These are phyloP conservation scores for Claviceps capensis DNA, from an alignment of 2,329 filamentous ascomycete genomes.

Conservation along the genomic window DNA sequence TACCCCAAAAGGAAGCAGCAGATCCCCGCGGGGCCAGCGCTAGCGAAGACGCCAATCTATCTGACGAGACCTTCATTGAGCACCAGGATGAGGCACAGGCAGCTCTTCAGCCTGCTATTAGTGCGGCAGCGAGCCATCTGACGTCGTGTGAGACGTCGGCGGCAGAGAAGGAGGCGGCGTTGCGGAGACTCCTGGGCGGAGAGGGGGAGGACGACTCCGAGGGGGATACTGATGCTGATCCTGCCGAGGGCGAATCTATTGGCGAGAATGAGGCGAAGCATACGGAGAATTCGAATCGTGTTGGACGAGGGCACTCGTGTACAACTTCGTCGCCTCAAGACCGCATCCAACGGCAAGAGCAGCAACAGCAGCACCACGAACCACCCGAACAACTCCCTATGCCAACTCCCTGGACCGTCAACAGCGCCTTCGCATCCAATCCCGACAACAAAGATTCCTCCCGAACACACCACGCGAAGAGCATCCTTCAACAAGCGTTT, in stretches of 20 bases:
- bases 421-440: conserved; percentile 7
- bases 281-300: too few relatives aligned
- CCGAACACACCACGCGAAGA: conserved; percentile 14
- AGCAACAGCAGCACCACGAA: background rate
- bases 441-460: conserved; percentile 8
- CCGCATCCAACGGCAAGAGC: background rate
- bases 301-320: background rate
- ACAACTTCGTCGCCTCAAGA: too few relatives aligned
- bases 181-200: conserved; percentile 27
- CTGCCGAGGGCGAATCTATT: conserved; percentile 1
- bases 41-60: conserved; percentile 6
- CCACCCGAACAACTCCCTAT: conserved; percentile 5
- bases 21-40: conserved; percentile 3
- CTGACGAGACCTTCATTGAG: conserved; percentile 15
- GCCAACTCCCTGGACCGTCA: conserved; percentile 18
- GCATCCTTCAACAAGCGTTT: conserved; percentile 31
- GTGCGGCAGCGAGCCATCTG: conserved; percentile 39
- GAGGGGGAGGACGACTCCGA: conserved; percentile 8
- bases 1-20: background rate
- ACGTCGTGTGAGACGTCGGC: conserved; percentile 41
- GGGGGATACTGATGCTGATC: conserved; percentile 10
- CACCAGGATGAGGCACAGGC: conserved; percentile 45
- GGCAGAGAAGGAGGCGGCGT: conserved; percentile 41
- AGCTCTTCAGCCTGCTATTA: conserved; percentile 45
- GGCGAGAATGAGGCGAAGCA: too few relatives aligned